Percentiles rank a stretch among this genome's conserved stretches.
Conservation (phyloP, 352 stramenopile species). For the Pythium phragmitis region DNA sequence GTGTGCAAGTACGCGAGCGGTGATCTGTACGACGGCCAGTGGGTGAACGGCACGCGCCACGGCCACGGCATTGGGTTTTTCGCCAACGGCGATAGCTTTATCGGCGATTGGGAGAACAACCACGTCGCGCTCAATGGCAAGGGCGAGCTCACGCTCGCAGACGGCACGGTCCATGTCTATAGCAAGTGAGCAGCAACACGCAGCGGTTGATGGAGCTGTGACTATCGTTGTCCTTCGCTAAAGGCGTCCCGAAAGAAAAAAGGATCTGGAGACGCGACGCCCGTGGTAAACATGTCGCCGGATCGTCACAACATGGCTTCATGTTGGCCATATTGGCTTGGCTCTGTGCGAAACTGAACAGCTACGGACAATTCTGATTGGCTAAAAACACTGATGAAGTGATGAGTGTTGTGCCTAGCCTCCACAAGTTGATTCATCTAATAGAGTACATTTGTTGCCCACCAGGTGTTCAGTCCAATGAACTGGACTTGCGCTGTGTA, state of each 20-base stretch:
- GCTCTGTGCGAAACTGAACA: not conserved
- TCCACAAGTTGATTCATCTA: not conserved
- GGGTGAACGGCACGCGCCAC: constrained; percentile 79
- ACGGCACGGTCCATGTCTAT: constrained; percentile 76
- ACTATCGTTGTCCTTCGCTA: not conserved
- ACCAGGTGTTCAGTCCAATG: not conserved
- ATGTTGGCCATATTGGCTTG: not conserved
- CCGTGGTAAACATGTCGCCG: not conserved
- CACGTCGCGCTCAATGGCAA: constrained; percentile 77
- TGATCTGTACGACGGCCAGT: constrained; percentile 83
- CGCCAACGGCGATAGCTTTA: constrained; percentile 66
- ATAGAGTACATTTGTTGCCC: not conserved
- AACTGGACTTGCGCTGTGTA: no score
- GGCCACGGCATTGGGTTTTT: constrained; percentile 70
- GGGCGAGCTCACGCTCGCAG: constrained; percentile 61
- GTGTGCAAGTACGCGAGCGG: constrained; percentile 83
- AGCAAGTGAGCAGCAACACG: constrained; percentile 29
- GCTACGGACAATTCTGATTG: not conserved
- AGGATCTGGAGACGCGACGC: not conserved
- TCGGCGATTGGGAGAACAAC: constrained; percentile 80
- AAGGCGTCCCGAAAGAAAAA: not conserved
- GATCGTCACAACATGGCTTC: constrained; percentile 1
- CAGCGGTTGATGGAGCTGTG: not conserved
- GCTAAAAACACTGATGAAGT: not conserved
- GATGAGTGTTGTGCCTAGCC: no score